Percentiles rank a stretch among this genome's conserved stretches.
Evolutionary conservation across 176 grass and related monocot species (phyloP).

Genomic region (Carex cristatella): DNA sequence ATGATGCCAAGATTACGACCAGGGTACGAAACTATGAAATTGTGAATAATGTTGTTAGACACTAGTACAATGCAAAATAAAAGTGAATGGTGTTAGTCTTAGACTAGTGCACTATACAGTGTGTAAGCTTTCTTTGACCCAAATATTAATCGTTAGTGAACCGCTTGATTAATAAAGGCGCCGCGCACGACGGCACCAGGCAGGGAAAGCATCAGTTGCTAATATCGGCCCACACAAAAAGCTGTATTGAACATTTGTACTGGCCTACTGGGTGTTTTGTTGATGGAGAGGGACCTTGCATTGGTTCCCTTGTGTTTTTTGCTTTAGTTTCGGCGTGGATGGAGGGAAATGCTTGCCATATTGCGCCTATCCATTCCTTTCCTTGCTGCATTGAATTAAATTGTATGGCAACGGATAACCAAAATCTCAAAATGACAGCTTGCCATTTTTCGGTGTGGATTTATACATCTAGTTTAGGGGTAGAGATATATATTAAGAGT

Average conservation of each 20-base stretch:
- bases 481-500: too few relatives aligned
- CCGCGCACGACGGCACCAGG: background rate
- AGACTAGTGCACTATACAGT: background rate
- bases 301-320: slow-evolving; percentile 6
- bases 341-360: slow-evolving; percentile 6
- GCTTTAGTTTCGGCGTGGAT: slow-evolving; percentile 15
- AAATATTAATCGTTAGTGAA: background rate
- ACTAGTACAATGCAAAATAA: background rate
- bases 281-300: slow-evolving; percentile 5
- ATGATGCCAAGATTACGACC: slow-evolving; percentile 1
- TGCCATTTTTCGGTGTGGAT: too few relatives aligned
- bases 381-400: background rate
- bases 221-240: slow-evolving; percentile 12
- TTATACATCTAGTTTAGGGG: too few relatives aligned
- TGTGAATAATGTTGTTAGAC: background rate
- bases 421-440: too few relatives aligned
- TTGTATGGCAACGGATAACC: too few relatives aligned
- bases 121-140: background rate
- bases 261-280: background rate
- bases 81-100: background rate
- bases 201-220: background rate
- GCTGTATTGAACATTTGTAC: background rate
- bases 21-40: background rate
- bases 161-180: background rate
- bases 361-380: background rate